A percentile compares a stretch with the other conserved stretches of the same genome.
These are phyloP conservation scores for Venturia aucupariae DNA, from an alignment of 2,329 filamentous ascomycete genomes.

Conservation along the genomic window DNA sequence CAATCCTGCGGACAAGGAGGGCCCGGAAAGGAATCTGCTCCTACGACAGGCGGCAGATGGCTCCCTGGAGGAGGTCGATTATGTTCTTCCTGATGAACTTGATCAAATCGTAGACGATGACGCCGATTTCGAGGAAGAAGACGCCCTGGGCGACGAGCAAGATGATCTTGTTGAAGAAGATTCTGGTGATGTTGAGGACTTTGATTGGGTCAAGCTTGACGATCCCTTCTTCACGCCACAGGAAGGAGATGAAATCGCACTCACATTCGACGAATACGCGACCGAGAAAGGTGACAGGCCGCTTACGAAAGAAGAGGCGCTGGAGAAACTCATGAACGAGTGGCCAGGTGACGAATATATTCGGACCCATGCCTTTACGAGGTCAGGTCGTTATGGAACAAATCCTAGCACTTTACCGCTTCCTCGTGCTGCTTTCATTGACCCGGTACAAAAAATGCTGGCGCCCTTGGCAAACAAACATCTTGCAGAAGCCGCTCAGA, in stretches of 20 bases:
- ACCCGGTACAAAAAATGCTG: slow-evolving; percentile 62
- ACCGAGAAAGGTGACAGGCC: slow-evolving; percentile 19
- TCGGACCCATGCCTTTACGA: slow-evolving; percentile 66
- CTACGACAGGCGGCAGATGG: slow-evolving; percentile 49
- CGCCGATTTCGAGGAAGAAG: slow-evolving; percentile 22
- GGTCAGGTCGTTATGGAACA: slow-evolving; percentile 64
- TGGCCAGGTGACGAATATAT: slow-evolving; percentile 24
- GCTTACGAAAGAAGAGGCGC: slow-evolving; percentile 17
- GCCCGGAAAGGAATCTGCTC: slow-evolving; percentile 31
- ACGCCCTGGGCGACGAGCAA: slow-evolving; percentile 21
- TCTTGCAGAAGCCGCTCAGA: slow-evolving; percentile 60
- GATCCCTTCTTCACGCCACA: not conserved
- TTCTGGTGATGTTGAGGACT: slow-evolving; percentile 25
- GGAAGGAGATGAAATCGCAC: slow-evolving; percentile 40
- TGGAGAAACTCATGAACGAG: slow-evolving; percentile 9
- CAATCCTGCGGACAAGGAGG: slow-evolving; percentile 38
- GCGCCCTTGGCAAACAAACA: slow-evolving; percentile 59
- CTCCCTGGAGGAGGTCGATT: slow-evolving; percentile 52
- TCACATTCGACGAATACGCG: slow-evolving; percentile 28
- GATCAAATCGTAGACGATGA: not conserved
- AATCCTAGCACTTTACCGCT: slow-evolving; percentile 65
- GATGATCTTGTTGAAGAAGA: slow-evolving; percentile 24
- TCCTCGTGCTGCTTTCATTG: slow-evolving; percentile 58
- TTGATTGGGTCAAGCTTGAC: not conserved
- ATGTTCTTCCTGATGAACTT: slow-evolving; percentile 21